Percentiles rank a stretch among this genome's conserved stretches.
Conservation (phyloP, 768 basidiomycete species). For the Tulasnella sp. region DNA sequence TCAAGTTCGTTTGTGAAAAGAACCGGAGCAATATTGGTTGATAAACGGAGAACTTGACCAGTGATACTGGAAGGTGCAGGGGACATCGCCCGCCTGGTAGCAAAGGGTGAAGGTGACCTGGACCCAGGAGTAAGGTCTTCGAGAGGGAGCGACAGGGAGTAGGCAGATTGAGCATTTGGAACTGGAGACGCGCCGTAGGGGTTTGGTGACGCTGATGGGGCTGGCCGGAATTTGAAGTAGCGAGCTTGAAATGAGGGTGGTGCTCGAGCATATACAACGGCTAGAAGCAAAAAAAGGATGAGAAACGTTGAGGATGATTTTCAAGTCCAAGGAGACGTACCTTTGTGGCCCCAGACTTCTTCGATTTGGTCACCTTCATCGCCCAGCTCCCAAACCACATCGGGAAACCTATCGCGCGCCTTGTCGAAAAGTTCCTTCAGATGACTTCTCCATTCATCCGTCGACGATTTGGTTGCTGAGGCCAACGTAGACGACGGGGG, state of each 20-base stretch:
- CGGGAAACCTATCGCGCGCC: conserved; percentile 88
- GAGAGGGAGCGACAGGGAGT: conserved; percentile 41
- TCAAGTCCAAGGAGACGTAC: conserved; percentile 34
- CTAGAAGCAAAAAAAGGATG: conserved; percentile 29
- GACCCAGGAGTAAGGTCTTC: conserved; percentile 35
- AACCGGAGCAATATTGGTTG: conserved; percentile 56
- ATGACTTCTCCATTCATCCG: conserved; percentile 66
- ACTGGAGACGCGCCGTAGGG: conserved; percentile 39
- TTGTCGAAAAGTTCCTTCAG: conserved; percentile 61
- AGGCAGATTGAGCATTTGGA: conserved; percentile 38
- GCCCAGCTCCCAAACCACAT: conserved; percentile 81
- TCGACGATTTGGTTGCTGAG: conserved; percentile 32
- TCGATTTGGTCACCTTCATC: conserved; percentile 37
- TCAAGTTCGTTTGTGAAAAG: conserved; percentile 86
- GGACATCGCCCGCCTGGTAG: conserved; percentile 26
- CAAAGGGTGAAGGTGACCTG: conserved; percentile 35
- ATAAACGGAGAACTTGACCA: conserved; percentile 41
- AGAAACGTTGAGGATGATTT: neutral
- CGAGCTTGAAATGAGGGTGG: conserved; percentile 82
- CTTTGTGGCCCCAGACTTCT: conserved; percentile 89
- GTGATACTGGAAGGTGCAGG: conserved; percentile 29
- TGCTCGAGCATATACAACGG: conserved; percentile 88
- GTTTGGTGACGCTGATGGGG: conserved; percentile 38
- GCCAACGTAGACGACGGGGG: conserved; percentile 14
- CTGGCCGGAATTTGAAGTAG: conserved; percentile 69